phyloP scores from a whole-genome alignment of 306 rosid genomes.

The Prunus persica region DNA sequence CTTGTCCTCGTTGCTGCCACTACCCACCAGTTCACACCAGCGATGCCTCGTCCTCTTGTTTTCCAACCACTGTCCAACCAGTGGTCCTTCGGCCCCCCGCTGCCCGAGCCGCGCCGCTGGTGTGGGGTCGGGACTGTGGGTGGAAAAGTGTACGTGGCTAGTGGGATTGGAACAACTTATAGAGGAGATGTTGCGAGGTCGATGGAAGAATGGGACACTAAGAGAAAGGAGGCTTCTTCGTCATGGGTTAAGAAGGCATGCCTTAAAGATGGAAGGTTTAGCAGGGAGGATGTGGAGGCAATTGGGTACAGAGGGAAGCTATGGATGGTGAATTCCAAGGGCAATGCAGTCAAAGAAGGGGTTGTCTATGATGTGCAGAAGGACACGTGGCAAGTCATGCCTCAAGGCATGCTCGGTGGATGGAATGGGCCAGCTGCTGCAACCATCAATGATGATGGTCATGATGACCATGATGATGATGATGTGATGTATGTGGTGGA shows the following conservation, averaged over 20 bases:
- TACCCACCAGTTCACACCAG: neutral
- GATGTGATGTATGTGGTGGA: neutral
- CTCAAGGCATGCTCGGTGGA: neutral
- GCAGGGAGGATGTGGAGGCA: neutral
- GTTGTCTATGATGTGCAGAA: neutral
- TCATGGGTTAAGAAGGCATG: conserved; percentile 4
- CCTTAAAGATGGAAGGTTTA: neutral
- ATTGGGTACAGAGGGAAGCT: neutral
- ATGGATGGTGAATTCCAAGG: neutral
- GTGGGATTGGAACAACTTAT: neutral
- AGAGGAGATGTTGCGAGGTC: neutral
- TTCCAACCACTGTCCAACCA: neutral
- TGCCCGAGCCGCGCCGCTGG: neutral
- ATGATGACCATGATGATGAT: neutral
- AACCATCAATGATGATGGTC: neutral
- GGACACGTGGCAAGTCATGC: conserved; percentile 2
- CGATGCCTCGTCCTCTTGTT: neutral
- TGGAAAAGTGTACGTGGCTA: neutral
- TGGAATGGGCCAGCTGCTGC: conserved; percentile 4
- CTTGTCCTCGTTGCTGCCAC: conserved; percentile 5
- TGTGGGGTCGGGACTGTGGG: neutral
- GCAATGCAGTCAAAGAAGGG: neutral
- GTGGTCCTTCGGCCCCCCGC: neutral
- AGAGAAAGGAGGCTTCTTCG: neutral
- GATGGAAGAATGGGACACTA: neutral